phyloP scores from a whole-genome alignment of 2,329 filamentous ascomycete species.

The Mariannaea sp. region DNA sequence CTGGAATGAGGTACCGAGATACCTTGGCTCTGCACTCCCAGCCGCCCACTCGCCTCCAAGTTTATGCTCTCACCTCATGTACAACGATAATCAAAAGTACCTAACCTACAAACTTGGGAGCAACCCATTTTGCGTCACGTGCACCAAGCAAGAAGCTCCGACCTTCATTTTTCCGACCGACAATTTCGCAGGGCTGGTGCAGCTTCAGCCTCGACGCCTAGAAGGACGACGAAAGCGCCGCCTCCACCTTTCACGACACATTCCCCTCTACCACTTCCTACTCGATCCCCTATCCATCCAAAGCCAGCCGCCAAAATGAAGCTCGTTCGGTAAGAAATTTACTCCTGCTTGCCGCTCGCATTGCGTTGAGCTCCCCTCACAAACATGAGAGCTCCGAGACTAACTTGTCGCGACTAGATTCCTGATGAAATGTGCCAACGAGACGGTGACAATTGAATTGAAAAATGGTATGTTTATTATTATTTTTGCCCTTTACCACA shows the following conservation, averaged over 20 bases:
- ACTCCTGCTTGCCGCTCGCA: constrained; percentile 20
- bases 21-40: too few relatives aligned
- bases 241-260: constrained; percentile 14
- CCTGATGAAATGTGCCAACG: constrained; percentile 98
- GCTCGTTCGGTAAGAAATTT: constrained; percentile 81
- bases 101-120: too few relatives aligned
- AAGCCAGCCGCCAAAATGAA: constrained; percentile 72
- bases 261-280: constrained; percentile 5
- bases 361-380: constrained; percentile 30
- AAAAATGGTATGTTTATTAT: constrained; percentile 84
- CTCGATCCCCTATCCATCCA: constrained; percentile 13
- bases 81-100: too few relatives aligned
- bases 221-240: constrained; percentile 30
- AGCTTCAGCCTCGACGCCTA: constrained; percentile 40
- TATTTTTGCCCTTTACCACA: too few relatives aligned
- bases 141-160: constrained; percentile 24
- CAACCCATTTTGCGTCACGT: too few relatives aligned
- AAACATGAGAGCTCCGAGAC: constrained; percentile 29
- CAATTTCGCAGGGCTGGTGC: constrained; percentile 33
- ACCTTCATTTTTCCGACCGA: constrained; percentile 42
- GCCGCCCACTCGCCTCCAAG: too few relatives aligned
- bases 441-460: constrained; percentile 96
- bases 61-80: too few relatives aligned
- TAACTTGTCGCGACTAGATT: constrained; percentile 65
- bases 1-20: too few relatives aligned